Evolutionary conservation across 1,284 basidiomycete genomes (phyloP), one percentile per base, ranked within the genome.

Genomic region (Trichosporon ovoides): DNA sequence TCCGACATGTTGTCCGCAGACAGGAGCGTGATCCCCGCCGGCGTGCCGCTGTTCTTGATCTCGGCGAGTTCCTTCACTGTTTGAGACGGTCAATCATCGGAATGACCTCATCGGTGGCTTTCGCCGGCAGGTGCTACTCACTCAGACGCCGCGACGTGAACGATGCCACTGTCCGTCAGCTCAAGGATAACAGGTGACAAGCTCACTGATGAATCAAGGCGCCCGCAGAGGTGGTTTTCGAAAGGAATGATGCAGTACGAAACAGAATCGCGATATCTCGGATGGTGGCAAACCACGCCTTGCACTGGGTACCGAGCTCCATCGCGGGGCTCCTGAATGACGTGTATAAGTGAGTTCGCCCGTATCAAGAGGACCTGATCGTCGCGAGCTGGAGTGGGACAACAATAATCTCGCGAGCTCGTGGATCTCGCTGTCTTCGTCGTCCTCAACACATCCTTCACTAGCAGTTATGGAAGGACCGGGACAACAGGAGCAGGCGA

Each of bases 51-150:
- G 16, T 52, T 58, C 18, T 68, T 56, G 59, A 76, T 73, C 19
- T 73, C 72, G 12, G 64, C 50, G 16, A 76, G 66, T 62, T 77
- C 76, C 56, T 77, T 77, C 69, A 73, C 76, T 77, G 54, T 1
- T 18, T 1, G 28, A 22, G 24, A 48, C n/a, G n/a, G n/a, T 36
- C 28, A 22, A 9, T 31, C 9, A 3, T 28, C 22, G 12, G 13
- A 22, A 48, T 48, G 43, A 48, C 43, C 43, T 48, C 43, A 48
- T 48, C 14, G 43, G 24, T 16, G 24, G 6, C 14, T 18, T 31
- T 14, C 19, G 16, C 19, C 24, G 37, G 10, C 24, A 16, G 7
- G 16, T 16, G 22, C 16, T 16, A 59, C 60, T 46, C 49, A 62
- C 60, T 62, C 35, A 62, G 57, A 33, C 60, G 57, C 22, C 60